Conservation (phyloP, 108 stramenopile species). For the Skeletonema potamos region DNA sequence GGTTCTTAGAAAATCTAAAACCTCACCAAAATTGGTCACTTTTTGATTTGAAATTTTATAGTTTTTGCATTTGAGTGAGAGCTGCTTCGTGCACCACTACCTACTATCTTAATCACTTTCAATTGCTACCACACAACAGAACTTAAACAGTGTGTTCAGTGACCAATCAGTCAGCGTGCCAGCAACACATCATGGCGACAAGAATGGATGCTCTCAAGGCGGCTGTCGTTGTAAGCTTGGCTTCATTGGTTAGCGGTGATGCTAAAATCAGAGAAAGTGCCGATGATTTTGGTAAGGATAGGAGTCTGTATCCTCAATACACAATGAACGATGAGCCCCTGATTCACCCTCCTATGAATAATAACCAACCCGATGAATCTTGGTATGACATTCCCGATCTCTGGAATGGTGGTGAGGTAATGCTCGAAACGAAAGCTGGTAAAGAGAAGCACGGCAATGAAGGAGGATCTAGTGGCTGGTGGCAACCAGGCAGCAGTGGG, state of each 20-base stretch:
- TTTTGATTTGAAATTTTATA: neutral
- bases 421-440: neutral
- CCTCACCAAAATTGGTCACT: neutral
- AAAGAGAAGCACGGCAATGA: neutral
- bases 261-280: neutral
- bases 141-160: neutral
- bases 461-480: neutral
- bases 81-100: neutral
- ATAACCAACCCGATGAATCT: neutral
- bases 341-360: no score
- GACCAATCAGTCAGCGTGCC: no score
- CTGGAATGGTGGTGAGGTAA: neutral
- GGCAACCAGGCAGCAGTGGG: neutral
- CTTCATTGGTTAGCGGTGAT: neutral
- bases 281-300: neutral
- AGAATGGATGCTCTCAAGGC: conserved; percentile 1
- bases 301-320: no score
- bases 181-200: neutral
- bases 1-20: no score
- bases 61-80: neutral
- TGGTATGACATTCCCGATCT: neutral
- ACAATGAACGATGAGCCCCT: no score
- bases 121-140: neutral
- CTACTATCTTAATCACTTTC: no score
- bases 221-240: neutral